phyloP scores from a whole-genome alignment of 768 basidiomycete species.

The Leccinum sublutescens region DNA sequence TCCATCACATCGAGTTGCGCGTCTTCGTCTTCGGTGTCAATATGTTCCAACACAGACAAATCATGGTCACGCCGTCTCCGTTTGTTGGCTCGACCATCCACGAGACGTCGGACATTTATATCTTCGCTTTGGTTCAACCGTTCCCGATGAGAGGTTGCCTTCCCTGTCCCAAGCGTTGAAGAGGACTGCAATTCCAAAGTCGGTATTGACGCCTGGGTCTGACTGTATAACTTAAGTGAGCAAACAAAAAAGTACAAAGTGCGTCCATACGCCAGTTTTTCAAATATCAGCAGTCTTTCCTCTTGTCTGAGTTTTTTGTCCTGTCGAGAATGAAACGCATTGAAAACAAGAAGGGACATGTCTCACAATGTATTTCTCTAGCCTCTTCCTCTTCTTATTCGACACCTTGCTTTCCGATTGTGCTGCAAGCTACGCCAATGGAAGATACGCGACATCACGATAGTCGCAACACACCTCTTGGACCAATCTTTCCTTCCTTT shows the following conservation, averaged over 20 bases:
- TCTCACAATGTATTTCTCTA: constrained; percentile 91
- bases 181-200: constrained; percentile 71
- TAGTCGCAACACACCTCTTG: constrained; percentile 50
- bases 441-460: neutral
- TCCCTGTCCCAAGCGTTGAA: constrained; percentile 79
- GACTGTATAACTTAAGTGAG: constrained; percentile 43
- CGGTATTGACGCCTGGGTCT: constrained; percentile 70
- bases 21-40: constrained; percentile 35
- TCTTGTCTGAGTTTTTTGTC: constrained; percentile 93
- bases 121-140: constrained; percentile 59
- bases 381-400: constrained; percentile 80
- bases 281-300: constrained; percentile 70
- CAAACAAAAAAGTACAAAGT: neutral
- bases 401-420: constrained; percentile 73
- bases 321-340: constrained; percentile 36
- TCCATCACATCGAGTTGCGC: constrained; percentile 34
- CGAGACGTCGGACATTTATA: constrained; percentile 49
- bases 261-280: constrained; percentile 70
- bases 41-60: constrained; percentile 5
- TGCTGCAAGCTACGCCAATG: constrained; percentile 27
- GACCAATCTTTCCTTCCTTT: constrained; percentile 56
- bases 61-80: constrained; percentile 45
- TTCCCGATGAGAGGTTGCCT: constrained; percentile 56
- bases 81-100: constrained; percentile 48
- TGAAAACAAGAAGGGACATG: neutral